These are phyloP conservation scores for Alnus rubra DNA, from an alignment of 306 rosid species.

Conservation along the genomic window DNA sequence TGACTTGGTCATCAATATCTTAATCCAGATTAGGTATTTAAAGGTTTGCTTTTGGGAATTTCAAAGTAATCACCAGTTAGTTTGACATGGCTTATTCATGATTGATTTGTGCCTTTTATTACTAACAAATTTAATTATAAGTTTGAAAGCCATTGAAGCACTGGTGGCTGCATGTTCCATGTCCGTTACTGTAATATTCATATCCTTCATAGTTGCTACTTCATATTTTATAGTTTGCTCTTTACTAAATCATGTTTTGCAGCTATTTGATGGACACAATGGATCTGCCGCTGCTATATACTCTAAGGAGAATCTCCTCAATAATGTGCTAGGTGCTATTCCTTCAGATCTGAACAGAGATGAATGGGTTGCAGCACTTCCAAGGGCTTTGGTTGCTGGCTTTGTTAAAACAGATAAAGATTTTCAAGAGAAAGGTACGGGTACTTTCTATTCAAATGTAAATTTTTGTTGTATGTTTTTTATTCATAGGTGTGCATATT, in stretches of 20 bases:
- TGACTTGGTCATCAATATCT: background rate
- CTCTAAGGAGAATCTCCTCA: slow-evolving; percentile 90
- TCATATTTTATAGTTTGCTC: slow-evolving; percentile 14
- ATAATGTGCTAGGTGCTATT: slow-evolving; percentile 71
- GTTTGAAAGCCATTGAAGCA: background rate
- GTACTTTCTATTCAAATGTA: slow-evolving; percentile 19
- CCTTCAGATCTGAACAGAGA: slow-evolving; percentile 92
- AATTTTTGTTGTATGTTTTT: slow-evolving; percentile 14
- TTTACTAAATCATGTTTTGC: slow-evolving; percentile 45
- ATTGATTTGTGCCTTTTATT: slow-evolving; percentile 3
- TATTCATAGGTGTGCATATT: background rate
- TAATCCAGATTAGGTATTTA: background rate
- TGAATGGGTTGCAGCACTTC: slow-evolving; percentile 94
- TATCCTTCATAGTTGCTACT: slow-evolving; percentile 14
- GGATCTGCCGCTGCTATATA: slow-evolving; percentile 98
- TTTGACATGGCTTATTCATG: background rate
- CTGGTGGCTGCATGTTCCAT: background rate
- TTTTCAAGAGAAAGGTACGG: slow-evolving; percentile 72
- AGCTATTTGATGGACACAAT: slow-evolving; percentile 99
- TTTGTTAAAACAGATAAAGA: slow-evolving; percentile 98
- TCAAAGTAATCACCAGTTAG: background rate
- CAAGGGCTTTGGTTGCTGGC: slow-evolving; percentile 97
- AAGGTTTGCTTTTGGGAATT: background rate
- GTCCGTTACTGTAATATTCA: slow-evolving; percentile 9
- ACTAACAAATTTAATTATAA: background rate